phyloP scores from a whole-genome alignment of 257 asterid genomes.

The Nicotiana otophora region DNA sequence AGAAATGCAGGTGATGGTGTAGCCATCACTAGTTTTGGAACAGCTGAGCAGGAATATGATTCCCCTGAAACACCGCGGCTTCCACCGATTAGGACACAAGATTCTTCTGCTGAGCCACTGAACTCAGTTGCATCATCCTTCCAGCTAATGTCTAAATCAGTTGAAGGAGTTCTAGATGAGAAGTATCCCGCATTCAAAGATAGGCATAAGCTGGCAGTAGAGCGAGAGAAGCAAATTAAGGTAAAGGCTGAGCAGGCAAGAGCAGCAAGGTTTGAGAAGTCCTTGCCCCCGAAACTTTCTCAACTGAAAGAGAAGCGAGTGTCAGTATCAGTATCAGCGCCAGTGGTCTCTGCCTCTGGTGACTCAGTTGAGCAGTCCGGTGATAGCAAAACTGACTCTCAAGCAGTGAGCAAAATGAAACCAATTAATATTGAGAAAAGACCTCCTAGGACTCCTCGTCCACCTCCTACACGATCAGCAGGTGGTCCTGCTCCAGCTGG shows the following conservation, averaged over 20 bases:
- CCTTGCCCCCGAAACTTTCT: constrained; percentile 77
- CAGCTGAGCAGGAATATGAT: constrained; percentile 46
- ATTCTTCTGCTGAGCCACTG: constrained; percentile 28
- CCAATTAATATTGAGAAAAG: constrained; percentile 69
- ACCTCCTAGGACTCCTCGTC: constrained; percentile 74
- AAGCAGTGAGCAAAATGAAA: constrained; percentile 65
- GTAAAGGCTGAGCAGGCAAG: constrained; percentile 89
- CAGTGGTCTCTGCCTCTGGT: constrained; percentile 34
- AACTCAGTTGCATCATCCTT: constrained; percentile 71
- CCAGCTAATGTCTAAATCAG: constrained; percentile 83
- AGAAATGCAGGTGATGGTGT: constrained; percentile 73
- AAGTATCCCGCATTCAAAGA: constrained; percentile 90
- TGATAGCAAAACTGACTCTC: constrained; percentile 47
- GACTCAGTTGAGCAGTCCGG: constrained; percentile 44
- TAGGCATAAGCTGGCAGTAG: constrained; percentile 83
- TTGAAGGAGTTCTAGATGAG: constrained; percentile 79
- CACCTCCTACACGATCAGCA: constrained; percentile 71
- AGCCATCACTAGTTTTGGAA: constrained; percentile 77
- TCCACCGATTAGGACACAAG: constrained; percentile 25
- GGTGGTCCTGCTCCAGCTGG: constrained; percentile 33
- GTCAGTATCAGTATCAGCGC: background rate
- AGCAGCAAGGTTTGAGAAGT: constrained; percentile 63
- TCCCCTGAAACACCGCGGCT: constrained; percentile 48
- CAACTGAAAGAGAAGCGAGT: constrained; percentile 63
- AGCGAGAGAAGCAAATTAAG: constrained; percentile 77